Conservation (phyloP, 2,329 filamentous ascomycete genomes). For the Apiospora saccharicola region DNA sequence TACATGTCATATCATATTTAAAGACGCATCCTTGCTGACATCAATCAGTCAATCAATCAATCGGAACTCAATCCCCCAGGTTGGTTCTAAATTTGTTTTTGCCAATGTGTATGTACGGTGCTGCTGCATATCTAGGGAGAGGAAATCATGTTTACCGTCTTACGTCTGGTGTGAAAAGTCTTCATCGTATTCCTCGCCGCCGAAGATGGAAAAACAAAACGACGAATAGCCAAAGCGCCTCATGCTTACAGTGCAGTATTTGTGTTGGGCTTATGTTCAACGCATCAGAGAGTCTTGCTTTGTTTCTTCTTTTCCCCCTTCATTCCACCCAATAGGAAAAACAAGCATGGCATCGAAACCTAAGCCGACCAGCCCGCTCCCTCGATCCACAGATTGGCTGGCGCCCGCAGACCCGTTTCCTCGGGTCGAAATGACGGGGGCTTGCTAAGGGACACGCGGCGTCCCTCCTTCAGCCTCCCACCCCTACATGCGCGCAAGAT, state of each 20-base stretch:
- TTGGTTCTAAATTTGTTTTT: conserved; percentile 5
- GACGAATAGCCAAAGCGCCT: background rate
- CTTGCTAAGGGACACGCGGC: conserved; percentile 9
- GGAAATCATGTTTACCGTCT: background rate
- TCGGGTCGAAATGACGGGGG: conserved; percentile 12
- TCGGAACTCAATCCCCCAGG: conserved; percentile 10
- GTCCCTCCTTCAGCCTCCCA: background rate
- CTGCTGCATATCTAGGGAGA: background rate
- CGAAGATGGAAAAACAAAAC: background rate
- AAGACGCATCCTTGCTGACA: conserved; percentile 3
- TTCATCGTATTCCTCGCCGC: background rate
- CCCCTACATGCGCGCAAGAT: background rate
- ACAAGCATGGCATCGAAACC: background rate
- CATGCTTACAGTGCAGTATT: background rate
- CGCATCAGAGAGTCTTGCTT: background rate
- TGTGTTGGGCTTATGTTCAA: background rate
- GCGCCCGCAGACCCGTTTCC: conserved; percentile 5
- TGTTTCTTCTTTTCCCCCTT: background rate
- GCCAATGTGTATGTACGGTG: background rate
- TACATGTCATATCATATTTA: conserved; percentile 16
- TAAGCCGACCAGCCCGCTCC: background rate
- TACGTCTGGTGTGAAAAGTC: conserved; percentile 6
- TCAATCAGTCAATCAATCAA: conserved; percentile 12
- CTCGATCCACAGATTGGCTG: background rate
- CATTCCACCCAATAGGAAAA: background rate